Conservation (phyloP, 179 eudicot species). For the Dionaea muscipula region DNA sequence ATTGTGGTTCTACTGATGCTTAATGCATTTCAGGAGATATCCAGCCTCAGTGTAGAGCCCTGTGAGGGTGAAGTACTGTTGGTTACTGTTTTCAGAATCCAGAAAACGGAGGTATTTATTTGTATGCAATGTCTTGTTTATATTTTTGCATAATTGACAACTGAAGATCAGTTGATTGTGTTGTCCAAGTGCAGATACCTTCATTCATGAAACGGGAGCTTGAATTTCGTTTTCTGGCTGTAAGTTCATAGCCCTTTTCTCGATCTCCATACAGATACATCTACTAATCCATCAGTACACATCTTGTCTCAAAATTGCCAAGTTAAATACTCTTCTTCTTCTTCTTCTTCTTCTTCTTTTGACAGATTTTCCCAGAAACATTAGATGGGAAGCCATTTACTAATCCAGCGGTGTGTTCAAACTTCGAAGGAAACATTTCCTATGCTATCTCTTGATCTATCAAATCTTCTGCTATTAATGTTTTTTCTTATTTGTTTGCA, state of each 20-base stretch:
- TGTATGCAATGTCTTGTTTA: background rate
- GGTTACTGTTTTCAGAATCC: slow-evolving; percentile 72
- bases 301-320: background rate
- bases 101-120: slow-evolving; percentile 53
- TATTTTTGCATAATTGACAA: background rate
- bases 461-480: background rate
- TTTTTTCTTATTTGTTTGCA: no score
- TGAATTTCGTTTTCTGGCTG: slow-evolving; percentile 88
- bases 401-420: slow-evolving; percentile 53
- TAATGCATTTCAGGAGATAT: slow-evolving; percentile 64
- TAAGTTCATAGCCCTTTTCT: slow-evolving; percentile 25
- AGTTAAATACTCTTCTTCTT: slow-evolving; percentile 1
- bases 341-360: slow-evolving; percentile 7
- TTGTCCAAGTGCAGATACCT: slow-evolving; percentile 46
- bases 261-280: background rate
- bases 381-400: slow-evolving; percentile 45
- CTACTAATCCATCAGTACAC: background rate
- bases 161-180: slow-evolving; percentile 1
- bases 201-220: slow-evolving; percentile 76
- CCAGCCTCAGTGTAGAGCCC: slow-evolving; percentile 86
- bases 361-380: slow-evolving; percentile 71
- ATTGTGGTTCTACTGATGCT: background rate
- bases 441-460: background rate
- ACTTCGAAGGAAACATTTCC: background rate
- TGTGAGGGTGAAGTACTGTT: slow-evolving; percentile 63